Evolutionary conservation across 2,329 filamentous ascomycete genomes (phyloP), one percentile per base, ranked within the genome.

Genomic region (Nannizziopsis arthrosporioides): DNA sequence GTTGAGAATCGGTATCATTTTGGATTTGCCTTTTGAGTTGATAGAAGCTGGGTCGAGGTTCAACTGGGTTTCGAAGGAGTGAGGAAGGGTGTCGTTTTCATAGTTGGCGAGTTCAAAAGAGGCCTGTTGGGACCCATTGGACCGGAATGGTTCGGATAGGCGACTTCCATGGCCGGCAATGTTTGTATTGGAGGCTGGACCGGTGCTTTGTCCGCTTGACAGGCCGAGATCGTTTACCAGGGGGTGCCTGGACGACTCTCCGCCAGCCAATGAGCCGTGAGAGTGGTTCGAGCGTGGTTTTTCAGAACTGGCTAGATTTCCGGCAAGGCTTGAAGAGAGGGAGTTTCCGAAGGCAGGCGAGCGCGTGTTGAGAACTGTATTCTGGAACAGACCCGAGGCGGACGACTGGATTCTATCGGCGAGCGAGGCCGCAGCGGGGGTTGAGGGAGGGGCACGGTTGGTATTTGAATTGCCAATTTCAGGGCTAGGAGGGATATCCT

Each of bases 101-200:
- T 37, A 49, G 40, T 34, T 47, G 22, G 22, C 22, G 22, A 27
- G 22, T 3, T 27, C 22, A 4, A 7, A 27, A 27, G 22, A 27
- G 22, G 46, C 10, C 30, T 40, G 38, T 47, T 40, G 43, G 8
- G 9, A 47, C 12, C 51, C 12, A 14, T 14, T 40, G 8, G 59
- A 58, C 5, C 58, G 57, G 41, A 62, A 61, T 2, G 59, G 55
- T 42, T 54, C 55, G 4, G 52, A 48, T 14, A 48, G 42, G n/a
- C 19, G 35, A 35, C 41, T 31, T 2, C 34, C 9, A 8, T 30
- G 37, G 15, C 42, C 45, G 5, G 40, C 39, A 18, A 36, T 9
- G 19, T n/a, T 30, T 43, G 42, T 39, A 32, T 30, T 12, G 6
- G 51, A 42, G 3, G 52, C 48, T n/a, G 55, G 43, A 6, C 32